Conservation (phyloP, 768 basidiomycete genomes). For the Calocybe indica region DNA sequence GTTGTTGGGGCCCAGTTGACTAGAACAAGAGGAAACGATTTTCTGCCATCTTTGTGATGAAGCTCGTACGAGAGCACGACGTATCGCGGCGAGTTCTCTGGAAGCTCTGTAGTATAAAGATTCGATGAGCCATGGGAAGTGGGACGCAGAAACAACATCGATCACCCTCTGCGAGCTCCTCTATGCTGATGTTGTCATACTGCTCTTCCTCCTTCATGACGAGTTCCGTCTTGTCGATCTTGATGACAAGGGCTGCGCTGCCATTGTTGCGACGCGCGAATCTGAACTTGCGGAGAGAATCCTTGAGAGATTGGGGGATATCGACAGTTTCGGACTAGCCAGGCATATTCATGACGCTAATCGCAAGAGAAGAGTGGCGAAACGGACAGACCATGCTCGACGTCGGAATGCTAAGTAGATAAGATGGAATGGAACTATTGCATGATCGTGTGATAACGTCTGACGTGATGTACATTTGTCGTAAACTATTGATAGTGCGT, state of each 20-base stretch:
- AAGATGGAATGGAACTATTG: too few species aligned
- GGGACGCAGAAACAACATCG: background rate
- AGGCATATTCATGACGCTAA: too few species aligned
- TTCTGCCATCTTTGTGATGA: constrained; percentile 74
- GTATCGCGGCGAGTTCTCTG: constrained; percentile 83
- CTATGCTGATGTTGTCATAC: constrained; percentile 68
- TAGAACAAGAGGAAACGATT: constrained; percentile 78
- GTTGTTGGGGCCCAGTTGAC: constrained; percentile 84
- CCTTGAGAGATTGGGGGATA: constrained; percentile 74
- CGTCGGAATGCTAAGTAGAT: too few species aligned
- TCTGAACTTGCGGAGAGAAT: constrained; percentile 76
- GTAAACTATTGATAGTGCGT: too few species aligned
- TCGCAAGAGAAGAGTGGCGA: too few species aligned
- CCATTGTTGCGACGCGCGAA: constrained; percentile 67
- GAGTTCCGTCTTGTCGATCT: constrained; percentile 82
- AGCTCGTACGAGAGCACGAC: constrained; percentile 82
- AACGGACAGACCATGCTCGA: too few species aligned
- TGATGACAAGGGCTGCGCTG: constrained; percentile 77
- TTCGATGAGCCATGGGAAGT: constrained; percentile 1
- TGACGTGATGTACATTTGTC: too few species aligned
- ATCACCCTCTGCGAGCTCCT: constrained; percentile 83
- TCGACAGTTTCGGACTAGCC: constrained; percentile 72
- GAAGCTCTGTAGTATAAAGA: constrained; percentile 53
- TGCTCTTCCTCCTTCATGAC: constrained; percentile 81
- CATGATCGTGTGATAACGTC: too few species aligned